Base-by-base conservation (phyloP, 1,139 yeast genomes). In the Pichia sp. region DNA sequence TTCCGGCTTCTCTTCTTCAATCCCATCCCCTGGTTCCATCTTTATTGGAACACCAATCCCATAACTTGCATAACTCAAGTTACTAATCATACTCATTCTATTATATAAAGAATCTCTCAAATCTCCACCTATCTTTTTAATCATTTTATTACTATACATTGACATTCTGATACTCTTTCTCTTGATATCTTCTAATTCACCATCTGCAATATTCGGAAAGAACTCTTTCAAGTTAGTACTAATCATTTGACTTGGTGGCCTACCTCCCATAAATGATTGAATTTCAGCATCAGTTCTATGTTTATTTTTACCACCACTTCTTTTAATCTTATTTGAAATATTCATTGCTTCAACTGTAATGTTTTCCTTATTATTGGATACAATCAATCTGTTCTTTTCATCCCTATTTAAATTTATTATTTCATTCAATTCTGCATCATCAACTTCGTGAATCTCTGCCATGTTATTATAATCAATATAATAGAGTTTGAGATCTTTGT, bases 211-310 rank as follows among this genome's bases (percentile, higher is more conserved):
- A 45, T 84, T 85, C 0, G 98, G 98, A 71, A 92, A 92, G 64
- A 86, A 92, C 56, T 90, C 96, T 1, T 89, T 85, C 58, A 92
- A 71, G 61, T 92, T 89, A 13, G 92, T 82, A 1, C 96, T 87
- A 55, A 92, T 92, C 60, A 89, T 76, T 62, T 89, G 96, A 54
- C 94, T 83, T 2, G 97, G 92, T 13, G 98, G 98, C 59, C 97
- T 74, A 62, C 88, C 96, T 16, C 95, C 95, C 62, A 85, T 84
- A 54, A 87, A 78, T 53, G 76, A 76, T 54, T 77, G 75, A 66
- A 72, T 45, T 53, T 35, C 54, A 15, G 15, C 13, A 6, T 13
- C n/a, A 20, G 7, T 20, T 7, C 26, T 16, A n/a, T n/a, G n/a
- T n/a, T n/a, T n/a, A n/a, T n/a, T n/a, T 4, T 16, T 15, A 30